Base-by-base conservation (phyloP, 2,329 filamentous ascomycete genomes). In the Diaporthe humulicola region DNA sequence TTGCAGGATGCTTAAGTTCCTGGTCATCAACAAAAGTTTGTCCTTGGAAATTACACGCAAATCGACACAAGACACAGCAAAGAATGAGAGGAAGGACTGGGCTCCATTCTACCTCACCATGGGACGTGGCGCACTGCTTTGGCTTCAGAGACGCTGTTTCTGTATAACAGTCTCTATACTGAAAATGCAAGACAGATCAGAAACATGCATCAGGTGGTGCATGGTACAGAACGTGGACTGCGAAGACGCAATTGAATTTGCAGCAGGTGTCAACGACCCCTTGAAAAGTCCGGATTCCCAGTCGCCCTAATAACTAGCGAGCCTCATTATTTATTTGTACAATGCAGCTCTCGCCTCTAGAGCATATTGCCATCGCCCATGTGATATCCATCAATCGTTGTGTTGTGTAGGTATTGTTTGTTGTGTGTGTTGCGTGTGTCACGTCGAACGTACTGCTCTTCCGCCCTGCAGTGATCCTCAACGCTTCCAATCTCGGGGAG, bases 251-350 rank as follows among this genome's bases (percentile, higher is more conserved):
- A 42, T 42, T 52, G 70, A 28, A 72, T 72, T 64, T 72, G 58
- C 33, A 60, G 33, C 64, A 50, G 64, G 48, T 28, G 33, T 64
- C 57, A 56, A 64, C 45, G 14, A 30, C 57, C 70, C 57, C 36
- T 52, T 60, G n/a, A 45, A 45, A 54, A 56, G 17, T 50, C 36
- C 57, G 14, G 14, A 19, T n/a, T 54, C 17, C 45, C 25, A 72
- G 36, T 50, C 40, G 28, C 57, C 58, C 36, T 33, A 30, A 64
- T 40, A 64, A 72, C 38, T 72, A 72, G 57, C 14, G 36, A 72
- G 57, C 54, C 70, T 72, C 57, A 42, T 64, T 54, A 72, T 72
- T 72, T 61, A 72, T 72, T 64, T 64, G 70, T 56, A 54, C 58
- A 72, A 64, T 38, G 54, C 57, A 64, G 33, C 70, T 58, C 15